Evolutionary conservation across 768 basidiomycete species (phyloP).

Genomic region (Suillus americanus): DNA sequence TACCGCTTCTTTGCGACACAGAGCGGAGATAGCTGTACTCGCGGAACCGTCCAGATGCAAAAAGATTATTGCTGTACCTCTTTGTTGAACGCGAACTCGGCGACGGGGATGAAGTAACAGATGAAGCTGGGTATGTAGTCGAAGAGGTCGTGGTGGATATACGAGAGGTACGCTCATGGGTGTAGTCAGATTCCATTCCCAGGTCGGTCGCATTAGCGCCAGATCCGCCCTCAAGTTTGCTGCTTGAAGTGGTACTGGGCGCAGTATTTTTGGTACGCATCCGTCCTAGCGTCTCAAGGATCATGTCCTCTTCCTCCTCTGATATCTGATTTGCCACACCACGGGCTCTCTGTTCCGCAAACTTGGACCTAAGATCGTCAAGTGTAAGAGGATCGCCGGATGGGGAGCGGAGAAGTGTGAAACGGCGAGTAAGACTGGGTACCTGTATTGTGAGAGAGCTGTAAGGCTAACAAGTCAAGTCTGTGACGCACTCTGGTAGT

Average conservation of each 20-base stretch:
- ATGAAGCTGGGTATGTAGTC: conserved; percentile 40
- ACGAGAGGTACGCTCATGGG: conserved; percentile 34
- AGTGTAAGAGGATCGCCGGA: conserved; percentile 65
- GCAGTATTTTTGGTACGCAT: conserved; percentile 39
- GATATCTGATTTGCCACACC: conserved; percentile 69
- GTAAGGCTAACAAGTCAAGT: conserved; percentile 11
- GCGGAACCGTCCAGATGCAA: conserved; percentile 76
- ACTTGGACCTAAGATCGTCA: conserved; percentile 60
- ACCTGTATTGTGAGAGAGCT: conserved; percentile 18
- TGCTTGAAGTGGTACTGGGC: conserved; percentile 18
- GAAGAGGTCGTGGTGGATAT: conserved; percentile 38
- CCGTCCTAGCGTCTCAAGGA: conserved; percentile 68
- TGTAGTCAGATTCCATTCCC: conserved; percentile 30
- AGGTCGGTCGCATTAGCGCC: conserved; percentile 15
- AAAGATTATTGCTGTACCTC: conserved; percentile 85
- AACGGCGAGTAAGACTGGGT: conserved; percentile 74
- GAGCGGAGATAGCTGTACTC: conserved; percentile 72
- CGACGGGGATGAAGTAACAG: conserved; percentile 34
- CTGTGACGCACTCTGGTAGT: conserved; percentile 70
- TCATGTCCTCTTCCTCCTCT: conserved; percentile 84
- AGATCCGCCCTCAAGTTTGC: conserved; percentile 16
- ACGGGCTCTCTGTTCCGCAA: conserved; percentile 75
- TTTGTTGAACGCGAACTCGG: conserved; percentile 50
- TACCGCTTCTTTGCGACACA: conserved; percentile 46
- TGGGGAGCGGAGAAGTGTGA: conserved; percentile 72